Evolutionary conservation across 768 basidiomycete species (phyloP), one percentile per base, ranked within the genome.

Genomic region (Mycena galericulata): DNA sequence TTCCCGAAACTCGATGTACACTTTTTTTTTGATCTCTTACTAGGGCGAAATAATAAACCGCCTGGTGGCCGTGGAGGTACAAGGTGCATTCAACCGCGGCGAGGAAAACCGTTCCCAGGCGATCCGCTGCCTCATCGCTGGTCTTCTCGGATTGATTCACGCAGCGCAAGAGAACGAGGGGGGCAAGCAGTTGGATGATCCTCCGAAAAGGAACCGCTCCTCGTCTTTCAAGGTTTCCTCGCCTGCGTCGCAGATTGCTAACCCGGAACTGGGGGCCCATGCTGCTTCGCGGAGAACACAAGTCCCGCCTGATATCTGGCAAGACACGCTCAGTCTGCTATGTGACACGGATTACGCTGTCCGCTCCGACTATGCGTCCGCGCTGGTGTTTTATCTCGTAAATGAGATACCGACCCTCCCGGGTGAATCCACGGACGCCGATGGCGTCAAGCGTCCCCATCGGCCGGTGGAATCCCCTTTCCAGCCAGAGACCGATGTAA

Each of bases 271-370:
- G 67, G 77, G 78, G 38, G 41, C 69, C 17, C 72, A 67, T 54
- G 70, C 73, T 24, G 75, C 79, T 27, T 83, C 88, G n/a, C 85
- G 89, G 57, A 83, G 93, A 65, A 90, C 89, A 12, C 85, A 85
- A 68, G 87, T 98, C 34, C 84, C 91, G 4, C 91, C 92, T 30
- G 95, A 96, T 75, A 87, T 92, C 36, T 97, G 95, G 95, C 94
- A 96, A 76, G 96, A 97, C 68, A 96, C 94, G 2, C 78, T 97
- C 47, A 92, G 91, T 53, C 83, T 98, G 29, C 79, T 97, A 5
- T 97, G 95, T 75, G 95, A 97, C 75, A 77, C 80, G 15, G 90
- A 94, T 63, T 91, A 88, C 72, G 81, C 87, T n/a, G 89, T 97
- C 24, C 89, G 96, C 62, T 86, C 88, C 15, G 92, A 94, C 70